Percentiles rank a stretch among this genome's conserved stretches.
Conservation (phyloP, 805 yeast species). For the Candida ascalaphidarum region DNA sequence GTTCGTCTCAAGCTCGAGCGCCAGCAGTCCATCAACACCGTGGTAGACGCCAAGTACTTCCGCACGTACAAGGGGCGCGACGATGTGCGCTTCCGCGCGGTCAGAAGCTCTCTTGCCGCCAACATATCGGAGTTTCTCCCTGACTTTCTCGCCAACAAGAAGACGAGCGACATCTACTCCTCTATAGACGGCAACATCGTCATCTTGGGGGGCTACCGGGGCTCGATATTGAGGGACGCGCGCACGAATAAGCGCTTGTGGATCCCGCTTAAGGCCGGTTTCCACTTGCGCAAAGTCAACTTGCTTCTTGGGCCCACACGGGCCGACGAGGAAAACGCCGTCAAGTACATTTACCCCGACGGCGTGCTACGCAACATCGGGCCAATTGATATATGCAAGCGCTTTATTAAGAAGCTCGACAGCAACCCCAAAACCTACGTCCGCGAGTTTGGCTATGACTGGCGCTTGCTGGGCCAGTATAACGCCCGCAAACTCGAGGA, state of each 20-base stretch:
- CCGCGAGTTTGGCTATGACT: constrained; percentile 83
- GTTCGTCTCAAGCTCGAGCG: constrained; percentile 37
- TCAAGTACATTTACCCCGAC: constrained; percentile 52
- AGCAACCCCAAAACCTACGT: constrained; percentile 53
- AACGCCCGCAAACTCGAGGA: constrained; percentile 42
- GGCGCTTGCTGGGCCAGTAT: constrained; percentile 70
- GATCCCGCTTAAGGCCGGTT: constrained; percentile 84
- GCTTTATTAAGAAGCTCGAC: constrained; percentile 44
- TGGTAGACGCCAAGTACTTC: constrained; percentile 57
- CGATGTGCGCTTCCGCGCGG: constrained; percentile 61
- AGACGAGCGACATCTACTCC: constrained; percentile 40
- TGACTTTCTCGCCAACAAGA: constrained; percentile 18
- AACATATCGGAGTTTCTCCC: constrained; percentile 36
- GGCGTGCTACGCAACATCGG: constrained; percentile 79
- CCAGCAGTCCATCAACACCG: constrained; percentile 49
- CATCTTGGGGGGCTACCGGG: constrained; percentile 83
- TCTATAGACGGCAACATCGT: constrained; percentile 71
- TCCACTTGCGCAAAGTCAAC: constrained; percentile 63
- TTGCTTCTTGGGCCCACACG: constrained; percentile 64
- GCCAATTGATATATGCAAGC: constrained; percentile 71
- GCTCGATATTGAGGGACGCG: constrained; percentile 63
- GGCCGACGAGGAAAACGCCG: constrained; percentile 57
- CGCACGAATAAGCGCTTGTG: constrained; percentile 62
- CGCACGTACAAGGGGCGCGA: constrained; percentile 49
- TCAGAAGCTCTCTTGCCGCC: constrained; percentile 52